A percentile compares a stretch with the other conserved stretches of the same genome.
These are phyloP conservation scores for Monilinia fructigena DNA, from an alignment of 2,329 filamentous ascomycete species.

Conservation along the genomic window DNA sequence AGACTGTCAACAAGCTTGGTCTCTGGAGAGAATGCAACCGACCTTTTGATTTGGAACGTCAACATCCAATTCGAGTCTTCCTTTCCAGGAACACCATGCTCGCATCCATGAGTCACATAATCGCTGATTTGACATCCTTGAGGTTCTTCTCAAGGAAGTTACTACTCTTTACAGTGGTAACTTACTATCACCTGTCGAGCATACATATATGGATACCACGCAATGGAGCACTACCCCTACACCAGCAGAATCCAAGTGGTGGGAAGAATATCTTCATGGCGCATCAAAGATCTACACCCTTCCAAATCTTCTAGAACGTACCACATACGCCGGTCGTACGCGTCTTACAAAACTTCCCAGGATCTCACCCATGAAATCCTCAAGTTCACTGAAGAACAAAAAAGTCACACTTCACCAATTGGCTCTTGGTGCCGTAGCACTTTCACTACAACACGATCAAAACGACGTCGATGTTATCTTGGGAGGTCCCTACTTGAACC, in stretches of 20 bases:
- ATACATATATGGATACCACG: conserved; percentile 18
- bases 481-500: conserved; percentile 39
- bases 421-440: conserved; percentile 21
- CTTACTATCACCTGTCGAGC: conserved; percentile 3
- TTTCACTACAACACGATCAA: conserved; percentile 7
- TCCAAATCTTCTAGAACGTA: neutral
- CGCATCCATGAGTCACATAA: conserved; percentile 39
- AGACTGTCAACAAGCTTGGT: conserved; percentile 20
- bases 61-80: conserved; percentile 36
- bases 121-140: conserved; percentile 41
- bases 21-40: conserved; percentile 29
- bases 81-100: conserved; percentile 34
- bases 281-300: neutral
- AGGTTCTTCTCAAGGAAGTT: conserved; percentile 37
- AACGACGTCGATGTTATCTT: conserved; percentile 33
- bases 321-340: conserved; percentile 5
- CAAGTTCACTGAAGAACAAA: neutral
- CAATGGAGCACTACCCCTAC: neutral
- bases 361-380: neutral
- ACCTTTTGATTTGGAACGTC: conserved; percentile 34
- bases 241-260: conserved; percentile 1
- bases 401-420: conserved; percentile 25
- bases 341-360: neutral
- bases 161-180: conserved; percentile 29
- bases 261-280: conserved; percentile 15